Evolutionary conservation across 805 yeast species (phyloP).

Genomic region (Wickerhamiella occidentalis): DNA sequence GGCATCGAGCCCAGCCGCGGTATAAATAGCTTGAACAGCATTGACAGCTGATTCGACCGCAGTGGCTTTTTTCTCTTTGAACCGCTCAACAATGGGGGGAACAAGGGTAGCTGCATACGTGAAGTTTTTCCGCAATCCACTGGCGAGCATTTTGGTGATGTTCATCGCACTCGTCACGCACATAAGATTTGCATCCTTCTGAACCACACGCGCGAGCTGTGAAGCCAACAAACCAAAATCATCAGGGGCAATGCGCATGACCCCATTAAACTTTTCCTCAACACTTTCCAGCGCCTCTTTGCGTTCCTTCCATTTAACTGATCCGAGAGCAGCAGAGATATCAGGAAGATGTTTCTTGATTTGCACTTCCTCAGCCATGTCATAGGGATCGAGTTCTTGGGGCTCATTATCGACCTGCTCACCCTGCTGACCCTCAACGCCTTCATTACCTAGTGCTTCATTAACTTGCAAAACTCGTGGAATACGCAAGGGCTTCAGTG

Average conservation of each 20-base stretch:
- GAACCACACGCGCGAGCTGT: constrained; percentile 51
- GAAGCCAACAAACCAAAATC: constrained; percentile 59
- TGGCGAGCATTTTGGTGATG: constrained; percentile 46
- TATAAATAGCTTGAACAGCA: constrained; percentile 55
- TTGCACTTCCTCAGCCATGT: constrained; percentile 55
- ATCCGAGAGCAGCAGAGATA: constrained; percentile 41
- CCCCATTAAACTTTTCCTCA: constrained; percentile 24
- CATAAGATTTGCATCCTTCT: constrained; percentile 76
- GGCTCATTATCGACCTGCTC: constrained; percentile 14
- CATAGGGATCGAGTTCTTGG: constrained; percentile 48
- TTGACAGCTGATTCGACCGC: constrained; percentile 59
- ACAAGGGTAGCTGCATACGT: constrained; percentile 43
- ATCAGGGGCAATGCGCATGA: constrained; percentile 41
- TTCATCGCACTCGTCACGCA: constrained; percentile 72
- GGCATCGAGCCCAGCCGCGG: constrained; percentile 38
- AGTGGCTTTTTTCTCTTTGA: constrained; percentile 74
- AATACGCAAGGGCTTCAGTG: constrained; percentile 16
- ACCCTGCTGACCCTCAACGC: background rate
- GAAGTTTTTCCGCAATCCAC: constrained; percentile 46
- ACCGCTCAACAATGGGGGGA: constrained; percentile 59
- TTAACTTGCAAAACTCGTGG: constrained; percentile 2
- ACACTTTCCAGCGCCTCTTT: constrained; percentile 66
- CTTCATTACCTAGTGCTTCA: constrained; percentile 5
- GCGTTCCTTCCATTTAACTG: constrained; percentile 83
- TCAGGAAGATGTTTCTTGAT: constrained; percentile 60